Base-by-base conservation (phyloP, 805 yeast species). In the Saturnispora mendoncae region DNA sequence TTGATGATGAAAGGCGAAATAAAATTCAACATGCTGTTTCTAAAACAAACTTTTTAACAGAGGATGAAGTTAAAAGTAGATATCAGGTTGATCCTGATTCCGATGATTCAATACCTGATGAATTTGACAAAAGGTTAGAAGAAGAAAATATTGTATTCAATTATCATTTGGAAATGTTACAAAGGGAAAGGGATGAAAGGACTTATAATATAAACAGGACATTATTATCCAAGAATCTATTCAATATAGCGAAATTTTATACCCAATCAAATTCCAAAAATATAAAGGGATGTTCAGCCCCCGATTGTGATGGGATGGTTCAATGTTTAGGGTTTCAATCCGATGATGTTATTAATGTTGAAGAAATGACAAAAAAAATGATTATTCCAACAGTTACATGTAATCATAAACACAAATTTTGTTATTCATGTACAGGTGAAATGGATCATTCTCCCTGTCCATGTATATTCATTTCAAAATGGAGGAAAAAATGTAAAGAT, bases 281-380 rank as follows among this genome's bases (percentile, higher is more conserved):
- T 35, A 76, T 69, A 51, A 74, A 72, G 49, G 80, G 86, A 82
- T 88, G 97, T 58, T 95, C 96, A 0, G 80, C 83, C 1, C 80
- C 88, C 0, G 94, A 83, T 54, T 84, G 96, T 57, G 66, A 69
- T 33, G 62, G 70, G 34, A 68, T 84, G 19, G 69, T 85, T n/a
- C 50, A 53, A 43, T 51, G 51, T 27, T 18, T 46, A 13, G 65
- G 64, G 3, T 59, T 61, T 47, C 64, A 60, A 21, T 56, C 64
- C 1, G 48, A 51, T 37, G 53, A 49, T 23, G 47, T 56, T 12
- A 44, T 54, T 2, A 52, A 49, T 9, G 44, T 56, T 12, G 56
- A 55, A 14, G 65, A 58, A 32, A 53, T 44, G 33, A 49, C 38
- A 12, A 38, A 50, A 3, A 49, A 48, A 24, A 39, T 55, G 23